These are phyloP conservation scores for Lavandula angustifolia DNA, from an alignment of 257 asterid genomes.

Conservation along the genomic window DNA sequence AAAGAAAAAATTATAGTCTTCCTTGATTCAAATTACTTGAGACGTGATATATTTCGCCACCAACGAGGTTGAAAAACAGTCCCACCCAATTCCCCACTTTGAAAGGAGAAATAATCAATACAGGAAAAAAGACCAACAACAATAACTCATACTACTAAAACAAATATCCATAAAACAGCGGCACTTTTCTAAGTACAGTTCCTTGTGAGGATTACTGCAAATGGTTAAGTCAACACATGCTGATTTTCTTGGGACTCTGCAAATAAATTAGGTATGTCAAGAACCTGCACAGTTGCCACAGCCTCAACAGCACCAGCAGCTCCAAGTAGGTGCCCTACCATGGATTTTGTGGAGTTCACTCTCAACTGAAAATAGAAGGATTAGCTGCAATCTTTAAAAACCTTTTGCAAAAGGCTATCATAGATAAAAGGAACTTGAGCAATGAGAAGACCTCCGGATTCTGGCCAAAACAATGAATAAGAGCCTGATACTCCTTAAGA, in stretches of 20 bases:
- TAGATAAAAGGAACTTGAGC: constrained; percentile 25
- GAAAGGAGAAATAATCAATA: background rate
- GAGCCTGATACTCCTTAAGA: constrained; percentile 83
- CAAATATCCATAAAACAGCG: background rate
- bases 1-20: background rate
- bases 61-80: background rate
- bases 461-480: constrained; percentile 73
- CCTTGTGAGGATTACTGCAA: background rate
- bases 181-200: background rate
- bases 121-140: background rate
- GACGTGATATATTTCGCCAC: background rate
- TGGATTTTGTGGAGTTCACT: constrained; percentile 90
- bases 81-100: constrained; percentile 24
- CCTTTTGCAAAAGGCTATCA: constrained; percentile 4
- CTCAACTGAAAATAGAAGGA: constrained; percentile 48
- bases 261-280: constrained; percentile 19
- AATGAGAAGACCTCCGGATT: constrained; percentile 70
- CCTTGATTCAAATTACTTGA: background rate
- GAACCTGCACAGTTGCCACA: constrained; percentile 83
- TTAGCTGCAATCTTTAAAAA: constrained; percentile 3
- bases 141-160: background rate
- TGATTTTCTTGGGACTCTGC: constrained; percentile 8
- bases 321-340: constrained; percentile 91
- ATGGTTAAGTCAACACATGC: constrained; percentile 6
- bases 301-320: constrained; percentile 96